phyloP scores from a whole-genome alignment of 345 rosid species.

The Diplotaxis tenuifolia region DNA sequence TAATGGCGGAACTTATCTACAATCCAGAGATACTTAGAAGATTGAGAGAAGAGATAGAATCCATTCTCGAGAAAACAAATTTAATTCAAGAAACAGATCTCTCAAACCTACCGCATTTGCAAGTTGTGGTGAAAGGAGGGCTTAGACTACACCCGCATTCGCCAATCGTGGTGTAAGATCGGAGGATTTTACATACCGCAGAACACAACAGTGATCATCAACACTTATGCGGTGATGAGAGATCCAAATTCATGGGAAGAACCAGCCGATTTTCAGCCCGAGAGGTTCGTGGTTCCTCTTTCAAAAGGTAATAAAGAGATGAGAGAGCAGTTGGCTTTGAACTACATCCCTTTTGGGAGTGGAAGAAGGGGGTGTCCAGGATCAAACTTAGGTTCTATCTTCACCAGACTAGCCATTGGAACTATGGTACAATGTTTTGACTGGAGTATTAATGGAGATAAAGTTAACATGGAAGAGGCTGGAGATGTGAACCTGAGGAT shows the following conservation, averaged over 20 bases:
- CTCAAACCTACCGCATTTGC: slow-evolving; percentile 25
- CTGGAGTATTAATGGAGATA: slow-evolving; percentile 27
- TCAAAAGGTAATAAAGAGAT: slow-evolving; percentile 9
- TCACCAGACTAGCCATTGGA: slow-evolving; percentile 28
- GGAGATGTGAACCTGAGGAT: slow-evolving; percentile 27
- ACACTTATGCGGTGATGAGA: slow-evolving; percentile 41
- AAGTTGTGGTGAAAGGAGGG: slow-evolving; percentile 36
- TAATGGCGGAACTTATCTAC: slow-evolving; percentile 40
- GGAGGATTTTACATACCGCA: slow-evolving; percentile 34
- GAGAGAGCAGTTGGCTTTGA: slow-evolving; percentile 18
- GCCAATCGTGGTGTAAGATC: slow-evolving; percentile 29
- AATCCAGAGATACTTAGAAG: slow-evolving; percentile 27
- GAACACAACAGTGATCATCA: slow-evolving; percentile 27
- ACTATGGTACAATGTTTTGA: slow-evolving; percentile 38
- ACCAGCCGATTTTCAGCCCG: slow-evolving; percentile 28
- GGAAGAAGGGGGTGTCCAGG: slow-evolving; percentile 43
- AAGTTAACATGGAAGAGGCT: slow-evolving; percentile 36
- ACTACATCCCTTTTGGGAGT: slow-evolving; percentile 34
- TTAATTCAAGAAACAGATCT: slow-evolving; percentile 35
- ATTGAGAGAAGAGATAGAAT: slow-evolving; percentile 38
- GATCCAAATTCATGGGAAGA: slow-evolving; percentile 39
- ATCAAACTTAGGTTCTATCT: slow-evolving; percentile 18
- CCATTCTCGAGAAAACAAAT: slow-evolving; percentile 27
- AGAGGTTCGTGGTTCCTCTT: slow-evolving; percentile 33
- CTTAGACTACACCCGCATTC: slow-evolving; percentile 32